Base-by-base conservation (phyloP, 192 early-diverging fungal species). In the Gamsiella multidivaricata region DNA sequence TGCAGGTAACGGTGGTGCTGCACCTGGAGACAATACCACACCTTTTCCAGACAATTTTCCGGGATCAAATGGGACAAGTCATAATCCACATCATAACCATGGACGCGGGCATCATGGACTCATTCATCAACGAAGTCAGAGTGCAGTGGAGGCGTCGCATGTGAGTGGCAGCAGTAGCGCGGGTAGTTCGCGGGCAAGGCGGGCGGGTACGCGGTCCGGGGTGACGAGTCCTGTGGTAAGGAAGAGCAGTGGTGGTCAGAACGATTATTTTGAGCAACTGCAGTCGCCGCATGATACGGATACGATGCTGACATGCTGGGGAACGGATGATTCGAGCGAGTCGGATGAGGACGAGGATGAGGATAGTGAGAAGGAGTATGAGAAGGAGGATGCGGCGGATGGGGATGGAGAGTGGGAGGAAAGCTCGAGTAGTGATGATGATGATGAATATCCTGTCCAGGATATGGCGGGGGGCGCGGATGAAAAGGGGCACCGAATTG, bases 361-460 rank as follows among this genome's bases (percentile, higher is more conserved):
- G 1, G 69, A 70, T 11, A 47, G 52, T 39, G 52, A 54, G 10
- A 54, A 29, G 20, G 26, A 22, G 0, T 33, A 56, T 20, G 61
- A 63, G 18, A 60, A 83, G 25, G 74, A 80, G 15, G 61, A 47
- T 18, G 65, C 70, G 4, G 64, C 62, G 17, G 72, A 76, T 33
- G 69, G 68, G 0, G 80, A 82, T 63, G 70, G 61, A 39, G 80
- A 76, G 56, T 69, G 61, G 66, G 70, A 81, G n/a, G 79, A 69
- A 3, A 61, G 59, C 2, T 43, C 55, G 1, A 80, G 69, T 20
- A 66, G 39, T 22, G 72, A 70, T 5, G 54, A 75, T 1, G 67
- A 75, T 3, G 61, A 61, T 22, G 54, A 58, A 20, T 15, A 20
- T 12, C 42, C 49, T n/a, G 53, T 33, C 32, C 10, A 22, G 20